A percentile compares a stretch with the other conserved stretches of the same genome.
Conservation (phyloP, 2,329 filamentous ascomycete genomes). For the Venturia aucupariae region DNA sequence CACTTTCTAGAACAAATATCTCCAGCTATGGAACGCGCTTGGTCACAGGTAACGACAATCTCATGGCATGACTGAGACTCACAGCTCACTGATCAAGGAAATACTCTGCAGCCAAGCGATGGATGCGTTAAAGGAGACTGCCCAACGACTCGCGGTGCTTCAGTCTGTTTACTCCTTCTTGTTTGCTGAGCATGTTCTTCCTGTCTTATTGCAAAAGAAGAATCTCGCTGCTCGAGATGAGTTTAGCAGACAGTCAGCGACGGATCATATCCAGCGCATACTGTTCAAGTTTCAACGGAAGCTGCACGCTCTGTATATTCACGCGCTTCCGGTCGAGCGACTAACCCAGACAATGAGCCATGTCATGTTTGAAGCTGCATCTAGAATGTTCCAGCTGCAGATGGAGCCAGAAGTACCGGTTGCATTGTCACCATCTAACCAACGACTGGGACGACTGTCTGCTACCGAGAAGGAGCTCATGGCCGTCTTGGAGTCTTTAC, state of each 20-base stretch:
- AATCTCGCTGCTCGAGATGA: neutral
- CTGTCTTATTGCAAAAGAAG: slow-evolving; percentile 9
- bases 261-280: neutral
- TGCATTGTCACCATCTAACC: slow-evolving; percentile 19
- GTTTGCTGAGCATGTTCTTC: slow-evolving; percentile 15
- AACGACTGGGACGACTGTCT: slow-evolving; percentile 14
- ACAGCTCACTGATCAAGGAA: slow-evolving; percentile 15
- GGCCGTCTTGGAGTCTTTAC: slow-evolving; percentile 49
- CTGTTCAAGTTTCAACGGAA: slow-evolving; percentile 30
- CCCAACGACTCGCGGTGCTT: slow-evolving; percentile 28
- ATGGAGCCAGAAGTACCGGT: slow-evolving; percentile 19
- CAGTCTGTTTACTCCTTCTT: slow-evolving; percentile 6
- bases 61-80: neutral
- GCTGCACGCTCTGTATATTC: slow-evolving; percentile 55
- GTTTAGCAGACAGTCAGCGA: neutral
- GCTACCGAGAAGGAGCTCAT: slow-evolving; percentile 32
- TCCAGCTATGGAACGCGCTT: slow-evolving; percentile 23
- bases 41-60: slow-evolving; percentile 19
- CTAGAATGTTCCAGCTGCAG: slow-evolving; percentile 16
- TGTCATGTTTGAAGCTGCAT: slow-evolving; percentile 47
- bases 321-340: slow-evolving; percentile 45
- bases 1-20: slow-evolving; percentile 32
- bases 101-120: slow-evolving; percentile 16
- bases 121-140: slow-evolving; percentile 5
- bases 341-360: slow-evolving; percentile 46